These are phyloP conservation scores for Phellopilus nigrolimitatus DNA, from an alignment of 1,284 basidiomycete species.

Conservation along the genomic window DNA sequence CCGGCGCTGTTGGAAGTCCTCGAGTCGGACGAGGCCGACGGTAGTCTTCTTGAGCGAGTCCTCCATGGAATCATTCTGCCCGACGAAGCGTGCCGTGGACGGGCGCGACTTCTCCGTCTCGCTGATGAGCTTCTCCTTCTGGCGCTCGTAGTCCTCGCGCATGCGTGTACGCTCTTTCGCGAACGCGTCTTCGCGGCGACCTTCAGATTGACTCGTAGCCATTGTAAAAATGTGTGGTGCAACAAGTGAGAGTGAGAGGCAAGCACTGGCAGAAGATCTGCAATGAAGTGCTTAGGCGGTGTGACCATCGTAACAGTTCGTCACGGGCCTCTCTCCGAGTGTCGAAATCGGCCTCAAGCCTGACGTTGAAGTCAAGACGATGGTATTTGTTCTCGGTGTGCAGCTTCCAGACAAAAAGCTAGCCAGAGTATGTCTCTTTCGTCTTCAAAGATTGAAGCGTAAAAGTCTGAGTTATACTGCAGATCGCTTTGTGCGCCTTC, in stretches of 20 bases:
- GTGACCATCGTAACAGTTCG: neutral
- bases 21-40: constrained; percentile 87
- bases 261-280: neutral
- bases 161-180: constrained; percentile 77
- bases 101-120: constrained; percentile 83
- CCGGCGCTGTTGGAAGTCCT: constrained; percentile 88
- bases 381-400: constrained; percentile 78
- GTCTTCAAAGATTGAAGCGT: too few species aligned
- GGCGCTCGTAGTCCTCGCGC: constrained; percentile 85
- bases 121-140: constrained; percentile 77
- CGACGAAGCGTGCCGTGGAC: constrained; percentile 84
- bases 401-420: constrained; percentile 65
- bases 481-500: constrained; percentile 83
- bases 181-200: constrained; percentile 73
- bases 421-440: constrained; percentile 48
- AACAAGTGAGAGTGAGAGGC: neutral
- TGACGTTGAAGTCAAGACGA: constrained; percentile 25
- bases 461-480: constrained; percentile 16
- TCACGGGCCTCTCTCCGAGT: neutral
- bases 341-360: neutral
- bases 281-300: neutral
- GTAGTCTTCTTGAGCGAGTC: constrained; percentile 92
- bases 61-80: constrained; percentile 93
- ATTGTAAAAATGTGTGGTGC: constrained; percentile 32
- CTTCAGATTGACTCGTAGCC: constrained; percentile 68